Conservation (phyloP, 352 stramenopile genomes). For the Pythium brassicae region DNA sequence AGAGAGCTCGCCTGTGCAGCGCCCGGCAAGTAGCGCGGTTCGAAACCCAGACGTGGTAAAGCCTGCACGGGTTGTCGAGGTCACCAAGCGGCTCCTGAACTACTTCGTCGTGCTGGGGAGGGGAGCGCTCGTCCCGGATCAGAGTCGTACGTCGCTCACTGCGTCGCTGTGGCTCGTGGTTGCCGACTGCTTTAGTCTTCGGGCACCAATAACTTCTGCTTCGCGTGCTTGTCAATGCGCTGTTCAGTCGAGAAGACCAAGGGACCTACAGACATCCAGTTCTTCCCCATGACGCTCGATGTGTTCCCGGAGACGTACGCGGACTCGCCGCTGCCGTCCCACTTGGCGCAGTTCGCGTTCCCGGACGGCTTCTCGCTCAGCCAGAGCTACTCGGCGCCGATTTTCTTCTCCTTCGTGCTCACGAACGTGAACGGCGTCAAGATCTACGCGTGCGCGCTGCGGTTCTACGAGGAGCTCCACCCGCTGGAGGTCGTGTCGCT, state of each 20-base stretch:
- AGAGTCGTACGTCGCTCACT: constrained; percentile 42
- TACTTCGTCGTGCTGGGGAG: constrained; percentile 81
- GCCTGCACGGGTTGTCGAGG: constrained; percentile 55
- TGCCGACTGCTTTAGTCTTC: neutral
- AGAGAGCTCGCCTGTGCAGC: constrained; percentile 24
- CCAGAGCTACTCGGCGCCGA: constrained; percentile 46
- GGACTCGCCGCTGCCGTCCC: constrained; percentile 53
- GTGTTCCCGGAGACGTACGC: constrained; percentile 54
- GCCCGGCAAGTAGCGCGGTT: constrained; percentile 5
- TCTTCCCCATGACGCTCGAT: constrained; percentile 61
- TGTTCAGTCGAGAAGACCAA: constrained; percentile 67
- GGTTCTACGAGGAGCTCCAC: constrained; percentile 80
- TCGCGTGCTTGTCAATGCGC: neutral
- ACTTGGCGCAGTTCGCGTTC: constrained; percentile 79
- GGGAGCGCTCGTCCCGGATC: constrained; percentile 47
- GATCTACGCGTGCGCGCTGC: constrained; percentile 75
- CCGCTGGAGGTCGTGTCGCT: constrained; percentile 76
- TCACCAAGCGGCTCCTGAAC: constrained; percentile 78
- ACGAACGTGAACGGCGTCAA: constrained; percentile 78
- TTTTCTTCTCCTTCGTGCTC: constrained; percentile 83
- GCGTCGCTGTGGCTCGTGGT: neutral
- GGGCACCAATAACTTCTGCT: neutral
- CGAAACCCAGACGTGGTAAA: constrained; percentile 33
- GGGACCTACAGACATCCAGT: constrained; percentile 64
- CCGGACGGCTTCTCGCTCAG: constrained; percentile 66